Base-by-base conservation (phyloP, 1,139 yeast genomes). In the Taphrina wiesneri region DNA sequence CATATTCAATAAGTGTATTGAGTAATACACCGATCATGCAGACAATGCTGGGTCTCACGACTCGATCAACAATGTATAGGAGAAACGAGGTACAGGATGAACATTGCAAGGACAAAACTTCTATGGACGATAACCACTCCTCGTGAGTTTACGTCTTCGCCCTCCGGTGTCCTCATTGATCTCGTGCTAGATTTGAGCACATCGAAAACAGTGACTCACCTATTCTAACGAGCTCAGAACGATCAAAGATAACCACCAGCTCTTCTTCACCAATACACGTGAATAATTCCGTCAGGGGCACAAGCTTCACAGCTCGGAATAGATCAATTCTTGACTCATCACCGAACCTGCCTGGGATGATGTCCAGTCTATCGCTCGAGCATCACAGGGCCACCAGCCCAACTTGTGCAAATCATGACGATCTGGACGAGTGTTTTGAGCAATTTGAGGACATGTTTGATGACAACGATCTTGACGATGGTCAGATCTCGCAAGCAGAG, bases 371-470 rank as follows among this genome's bases (percentile, higher is more conserved):
- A 11, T 15, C 41, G 9, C n/a, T 15, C 41, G 5, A 36, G 41
- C 13, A 36, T 36, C 13, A 15, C 17, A 36, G 41, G 5, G 5
- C 4, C 15, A 11, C 41, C 17, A 36, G 41, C 17, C 41, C 41
- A 4, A 17, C 41, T 11, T 4, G 5, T 11, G 13, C 9, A 11
- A n/a, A 23, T 17, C 26, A 43, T 3, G 25, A 19, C 15, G 28
- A 19, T 19, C 15, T 43, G 15, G 47, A 6, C 15, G 47, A 43
- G 25, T 43, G 47, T 26, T 43, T 43, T 43, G 47, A 43, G n/a
- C 47, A 43, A 26, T 43, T 43, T 43, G 47, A 43, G 11, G 47
- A 43, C 15, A 43, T 43, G 47, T 43, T 43, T 23, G 47, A 43
- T 26, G 47, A 32, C 39, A 32, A 43, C 28, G 47, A 43, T 26